Evolutionary conservation across 2,329 filamentous ascomycete genomes (phyloP), one percentile per base, ranked within the genome.

Genomic region (Pleochaeta shiraiana): DNA sequence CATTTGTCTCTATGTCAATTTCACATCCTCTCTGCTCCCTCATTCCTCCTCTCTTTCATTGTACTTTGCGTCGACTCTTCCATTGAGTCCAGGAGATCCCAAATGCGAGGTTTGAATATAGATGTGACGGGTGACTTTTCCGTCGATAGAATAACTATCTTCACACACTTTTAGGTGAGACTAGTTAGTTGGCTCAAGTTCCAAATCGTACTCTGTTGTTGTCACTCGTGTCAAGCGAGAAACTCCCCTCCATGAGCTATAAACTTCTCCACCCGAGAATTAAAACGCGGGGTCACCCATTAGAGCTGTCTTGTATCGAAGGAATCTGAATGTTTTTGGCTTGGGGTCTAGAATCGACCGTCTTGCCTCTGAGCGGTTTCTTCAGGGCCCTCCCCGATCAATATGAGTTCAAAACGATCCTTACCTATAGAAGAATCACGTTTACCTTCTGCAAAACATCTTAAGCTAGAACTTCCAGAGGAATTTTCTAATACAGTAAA

Each of bases 401-500:
- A 39, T 26, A 72, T 72, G 71, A 67, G 70, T 63, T 64, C 65
- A 43, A 72, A 71, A 65, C 68, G 69, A 50, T 66, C 65, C 43
- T 64, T 66, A 47, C 64, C 66, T 37, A 68, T 64, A n/a, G 69
- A 70, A 24, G 50, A 66, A 47, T 68, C 28, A 24, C n/a, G 63
- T 47, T 66, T 64, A 28, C 64, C 67, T 37, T 64, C 68, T 1
- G 57, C 66, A 0, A 73, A 73, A 63, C 66, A 70, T 19, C 45
- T 65, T 24, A 71, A 70, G 57, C 61, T 68, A 5, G 71, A 73
- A 62, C 66, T 67, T 28, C 69, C 71, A 1, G 71, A 73, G 45
- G 69, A 73, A 26, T 74, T 72, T 66, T 73, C 72, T 5, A 71
- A 69, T 65, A 73, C 75, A 16, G 78, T 79, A 59, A 80, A 78